Evolutionary conservation across 306 rosid species (phyloP), one percentile per base, ranked within the genome.

Genomic region (Fagus sylvatica): DNA sequence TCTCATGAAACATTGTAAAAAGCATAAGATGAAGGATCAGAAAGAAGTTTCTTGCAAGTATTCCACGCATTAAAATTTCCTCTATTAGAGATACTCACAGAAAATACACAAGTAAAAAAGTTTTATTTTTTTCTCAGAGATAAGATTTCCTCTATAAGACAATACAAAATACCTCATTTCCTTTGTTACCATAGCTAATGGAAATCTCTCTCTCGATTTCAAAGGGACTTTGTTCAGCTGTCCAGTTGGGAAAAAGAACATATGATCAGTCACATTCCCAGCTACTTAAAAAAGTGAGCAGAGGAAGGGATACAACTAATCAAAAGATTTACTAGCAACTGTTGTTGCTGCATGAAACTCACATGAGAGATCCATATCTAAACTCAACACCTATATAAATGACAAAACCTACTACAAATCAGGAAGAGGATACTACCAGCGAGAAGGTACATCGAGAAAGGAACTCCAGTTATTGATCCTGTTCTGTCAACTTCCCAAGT

Each of bases 401-500:
- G 49, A 39, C 0, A 65, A 66, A 17, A 39, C 32, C 71, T 41
- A 72, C 32, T 75, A 49, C 73, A 76, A 75, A 53, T 33, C 74
- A 78, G 55, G 71, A 65, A 39, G 62, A 59, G 53, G 69, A 69
- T 28, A 74, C 68, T 94, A 95, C 98, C 98, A 53, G 96, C 91
- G 65, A 88, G 85, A 81, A 95, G 99, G 84, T 95, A 95, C 99
- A 93, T 93, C 40, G 98, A 91, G 78, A 66, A 84, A 74, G 98
- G 94, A 79, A 93, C 74, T 74, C 90, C 87, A 11, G 97, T 85
- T 59, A 75, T 72, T 36, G 78, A 85, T 79, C 98, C 97, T 43
- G 84, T 85, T 84, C 88, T 93, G 75, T 95, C 99, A 82, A 95
- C 86, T 93, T 93, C 99, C 99, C 99, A 93, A 13, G 97, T 87